Base-by-base conservation (phyloP, 192 early-diverging fungal genomes). In the Neocallimastix lanati region DNA sequence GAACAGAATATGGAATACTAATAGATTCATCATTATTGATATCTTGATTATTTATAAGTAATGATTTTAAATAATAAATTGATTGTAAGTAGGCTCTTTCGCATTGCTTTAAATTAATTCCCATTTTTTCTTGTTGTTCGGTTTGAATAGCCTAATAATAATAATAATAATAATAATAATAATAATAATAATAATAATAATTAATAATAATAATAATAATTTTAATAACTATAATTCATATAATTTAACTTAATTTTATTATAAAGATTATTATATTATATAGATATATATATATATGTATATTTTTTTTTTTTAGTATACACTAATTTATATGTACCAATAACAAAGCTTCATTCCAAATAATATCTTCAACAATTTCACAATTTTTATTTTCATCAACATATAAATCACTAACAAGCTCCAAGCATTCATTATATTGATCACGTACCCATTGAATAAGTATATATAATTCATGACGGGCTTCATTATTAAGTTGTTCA, bases 351-450 rank as follows among this genome's bases (percentile, higher is more conserved):
- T 67, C 50, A 67, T 67, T 67, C 50, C 50, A 67, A 11, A 67
- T 67, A 67, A 67, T 67, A 67, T 67, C 21, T 67, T 67, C 50
- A 67, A 67, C 50, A 67, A 67, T 67, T 67, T 67, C 50, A 67
- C 50, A 67, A 25, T 67, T 11, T 67, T 67, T 67, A 21, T 18
- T n/a, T n/a, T 67, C 50, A n/a, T 67, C 50, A n/a, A 67, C 50
- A n/a, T 67, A 67, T 67, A 67, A 67, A 67, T 67, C 25, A 27
- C 50, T n/a, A n/a, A 67, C 50, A 27, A 67, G 86, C 21, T 96
- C 95, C 14, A 97, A 81, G 77, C 94, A 96, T 77, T 93, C 93
- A 85, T 98, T 96, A 82, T 96, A 98, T 79, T 92, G 89, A 77
- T 88, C 90, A 28, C 94, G 91, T 78, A 97, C 92, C 94, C 94